Evolutionary conservation across 441 rosid species (phyloP).

Genomic region (Arabidopsis hybrid): DNA sequence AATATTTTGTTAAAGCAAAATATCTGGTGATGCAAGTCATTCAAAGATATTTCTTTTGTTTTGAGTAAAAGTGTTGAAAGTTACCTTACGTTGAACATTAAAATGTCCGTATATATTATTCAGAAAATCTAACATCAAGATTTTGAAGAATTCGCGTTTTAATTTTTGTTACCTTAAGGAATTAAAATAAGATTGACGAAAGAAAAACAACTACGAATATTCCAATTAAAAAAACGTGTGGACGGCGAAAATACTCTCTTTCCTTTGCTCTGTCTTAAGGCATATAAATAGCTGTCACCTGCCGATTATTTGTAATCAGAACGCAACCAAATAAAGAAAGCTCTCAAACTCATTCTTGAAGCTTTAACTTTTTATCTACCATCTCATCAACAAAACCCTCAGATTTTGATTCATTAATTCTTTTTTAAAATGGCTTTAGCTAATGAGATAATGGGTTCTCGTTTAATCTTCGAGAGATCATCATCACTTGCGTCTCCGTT

Average conservation of each 20-base stretch:
- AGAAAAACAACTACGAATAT: conserved; percentile 12
- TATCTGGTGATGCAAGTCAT: neutral
- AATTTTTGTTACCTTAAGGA: neutral
- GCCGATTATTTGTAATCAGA: conserved; percentile 32
- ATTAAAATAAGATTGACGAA: conserved; percentile 33
- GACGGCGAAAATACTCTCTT: conserved; percentile 44
- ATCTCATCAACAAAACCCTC: conserved; percentile 9
- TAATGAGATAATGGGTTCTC: conserved; percentile 70
- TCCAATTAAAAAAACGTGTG: conserved; percentile 69
- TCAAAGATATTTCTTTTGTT: neutral
- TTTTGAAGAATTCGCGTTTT: neutral
- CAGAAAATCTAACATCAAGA: neutral
- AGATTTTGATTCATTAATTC: neutral
- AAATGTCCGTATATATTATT: conserved; percentile 2
- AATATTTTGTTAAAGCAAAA: neutral
- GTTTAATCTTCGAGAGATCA: conserved; percentile 56
- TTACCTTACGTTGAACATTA: conserved; percentile 22
- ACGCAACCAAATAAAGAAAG: conserved; percentile 25
- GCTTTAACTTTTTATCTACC: conserved; percentile 8
- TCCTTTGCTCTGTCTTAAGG: neutral
- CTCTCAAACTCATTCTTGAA: conserved; percentile 36
- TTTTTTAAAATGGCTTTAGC: conserved; percentile 56
- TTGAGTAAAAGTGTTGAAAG: neutral
- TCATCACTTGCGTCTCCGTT: conserved; percentile 49
- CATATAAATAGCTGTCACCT: conserved; percentile 32